A percentile compares a stretch with the other conserved stretches of the same genome.
These are phyloP conservation scores for Boletus pseudo-olivaceus DNA, from an alignment of 768 basidiomycete species.

Conservation along the genomic window DNA sequence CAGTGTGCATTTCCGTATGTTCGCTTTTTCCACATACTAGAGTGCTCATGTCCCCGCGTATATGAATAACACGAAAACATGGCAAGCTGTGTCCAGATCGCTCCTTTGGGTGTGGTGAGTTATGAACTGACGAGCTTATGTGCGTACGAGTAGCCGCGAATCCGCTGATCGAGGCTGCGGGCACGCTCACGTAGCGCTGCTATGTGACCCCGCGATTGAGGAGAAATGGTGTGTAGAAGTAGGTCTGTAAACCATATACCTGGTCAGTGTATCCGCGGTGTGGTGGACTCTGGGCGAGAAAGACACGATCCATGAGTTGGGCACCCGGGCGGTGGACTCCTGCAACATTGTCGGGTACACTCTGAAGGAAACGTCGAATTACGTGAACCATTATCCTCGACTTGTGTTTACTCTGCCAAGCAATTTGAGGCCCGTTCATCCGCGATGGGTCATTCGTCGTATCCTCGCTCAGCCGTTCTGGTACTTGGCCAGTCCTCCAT, in stretches of 20 bases:
- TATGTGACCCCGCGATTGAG: background rate
- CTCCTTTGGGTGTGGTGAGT: background rate
- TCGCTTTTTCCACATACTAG: too few species aligned
- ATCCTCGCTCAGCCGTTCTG: constrained; percentile 67
- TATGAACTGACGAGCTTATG: background rate
- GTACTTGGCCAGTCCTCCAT: constrained; percentile 59
- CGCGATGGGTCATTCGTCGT: constrained; percentile 34
- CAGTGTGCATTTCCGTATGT: too few species aligned
- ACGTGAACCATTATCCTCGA: constrained; percentile 11
- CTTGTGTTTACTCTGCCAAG: background rate
- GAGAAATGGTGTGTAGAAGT: background rate
- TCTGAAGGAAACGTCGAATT: background rate
- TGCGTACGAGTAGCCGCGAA: background rate
- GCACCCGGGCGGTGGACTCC: too few species aligned
- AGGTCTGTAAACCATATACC: background rate
- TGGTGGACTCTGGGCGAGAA: background rate
- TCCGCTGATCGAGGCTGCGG: background rate
- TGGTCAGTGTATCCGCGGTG: too few species aligned
- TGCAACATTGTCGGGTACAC: too few species aligned
- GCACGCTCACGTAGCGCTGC: background rate
- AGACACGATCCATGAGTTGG: background rate
- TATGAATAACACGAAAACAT: too few species aligned
- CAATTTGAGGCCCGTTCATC: background rate
- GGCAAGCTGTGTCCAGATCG: too few species aligned
- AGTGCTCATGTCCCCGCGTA: too few species aligned